These are phyloP conservation scores for Theileria annulata DNA, from an alignment of 169 alveolate genomes.

Conservation along the genomic window DNA sequence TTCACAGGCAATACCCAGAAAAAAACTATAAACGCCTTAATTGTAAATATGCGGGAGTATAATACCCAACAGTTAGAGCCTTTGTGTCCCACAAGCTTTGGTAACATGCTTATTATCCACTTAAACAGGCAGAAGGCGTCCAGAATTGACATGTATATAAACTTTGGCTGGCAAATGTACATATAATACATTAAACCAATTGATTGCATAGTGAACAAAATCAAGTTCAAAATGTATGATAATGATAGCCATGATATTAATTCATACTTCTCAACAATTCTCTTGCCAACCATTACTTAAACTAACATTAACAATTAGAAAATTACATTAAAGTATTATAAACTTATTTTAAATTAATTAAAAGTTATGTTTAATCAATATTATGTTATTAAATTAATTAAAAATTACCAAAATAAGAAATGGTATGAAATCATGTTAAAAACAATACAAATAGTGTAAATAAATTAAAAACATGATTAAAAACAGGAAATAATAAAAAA, in stretches of 20 bases:
- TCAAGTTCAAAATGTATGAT: constrained; percentile 68
- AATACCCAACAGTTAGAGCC: constrained; percentile 79
- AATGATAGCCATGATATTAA: constrained; percentile 69
- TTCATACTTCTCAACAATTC: constrained; percentile 47
- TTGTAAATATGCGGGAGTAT: constrained; percentile 69
- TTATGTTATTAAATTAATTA: too few relatives aligned
- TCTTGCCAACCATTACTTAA: background rate
- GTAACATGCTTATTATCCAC: constrained; percentile 65
- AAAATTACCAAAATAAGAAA: background rate
- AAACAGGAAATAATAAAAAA: background rate
- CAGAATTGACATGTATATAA: constrained; percentile 57
- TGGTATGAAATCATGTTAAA: background rate
- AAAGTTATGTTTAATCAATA: too few relatives aligned
- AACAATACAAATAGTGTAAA: background rate
- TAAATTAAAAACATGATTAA: background rate
- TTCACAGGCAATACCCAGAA: constrained; percentile 68
- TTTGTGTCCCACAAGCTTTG: constrained; percentile 67
- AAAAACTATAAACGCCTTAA: constrained; percentile 67
- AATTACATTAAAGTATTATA: too few relatives aligned
- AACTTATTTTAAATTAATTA: too few relatives aligned
- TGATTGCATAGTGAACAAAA: constrained; percentile 61
- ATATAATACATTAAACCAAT: constrained; percentile 72
- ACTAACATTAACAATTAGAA: too few relatives aligned
- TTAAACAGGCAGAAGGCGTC: constrained; percentile 69
- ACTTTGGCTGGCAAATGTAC: constrained; percentile 56